Conservation (phyloP, 306 rosid species). For the Trifolium pratense region DNA sequence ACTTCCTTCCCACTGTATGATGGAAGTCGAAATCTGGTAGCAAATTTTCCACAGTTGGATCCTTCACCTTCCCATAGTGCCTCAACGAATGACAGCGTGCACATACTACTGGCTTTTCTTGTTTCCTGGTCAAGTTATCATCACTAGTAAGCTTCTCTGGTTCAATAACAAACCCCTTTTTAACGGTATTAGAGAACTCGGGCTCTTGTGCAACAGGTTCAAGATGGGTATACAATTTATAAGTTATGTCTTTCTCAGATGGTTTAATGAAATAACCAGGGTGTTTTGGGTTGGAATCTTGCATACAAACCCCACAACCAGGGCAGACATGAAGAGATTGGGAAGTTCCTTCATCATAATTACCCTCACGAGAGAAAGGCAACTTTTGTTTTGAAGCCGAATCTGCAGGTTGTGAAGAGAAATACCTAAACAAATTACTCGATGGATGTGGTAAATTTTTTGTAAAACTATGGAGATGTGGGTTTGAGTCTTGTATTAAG, state of each 20-base stretch:
- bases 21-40: constrained; percentile 88
- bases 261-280: constrained; percentile 91
- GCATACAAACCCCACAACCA: constrained; percentile 94
- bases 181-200: constrained; percentile 72
- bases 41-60: constrained; percentile 77
- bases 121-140: constrained; percentile 38
- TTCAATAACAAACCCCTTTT: constrained; percentile 66
- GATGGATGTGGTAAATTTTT: constrained; percentile 25
- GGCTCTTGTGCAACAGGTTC: constrained; percentile 61
- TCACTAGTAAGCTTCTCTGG: constrained; percentile 47
- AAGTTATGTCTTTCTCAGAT: constrained; percentile 61
- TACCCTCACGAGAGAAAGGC: constrained; percentile 77
- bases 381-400: constrained; percentile 39
- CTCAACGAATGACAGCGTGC: constrained; percentile 89
- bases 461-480: constrained; percentile 26
- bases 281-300: constrained; percentile 63
- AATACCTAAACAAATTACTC: constrained; percentile 34
- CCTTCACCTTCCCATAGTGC: constrained; percentile 91
- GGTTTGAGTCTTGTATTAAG: constrained; percentile 30
- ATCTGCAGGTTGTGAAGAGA: constrained; percentile 44
- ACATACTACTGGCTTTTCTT: constrained; percentile 76
- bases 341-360: constrained; percentile 65
- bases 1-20: constrained; percentile 82
- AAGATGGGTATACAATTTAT: constrained; percentile 60
- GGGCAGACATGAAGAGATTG: constrained; percentile 60